Evolutionary conservation across 2,329 filamentous ascomycete species (phyloP).

Genomic region (Hirsutella rhossiliensis): DNA sequence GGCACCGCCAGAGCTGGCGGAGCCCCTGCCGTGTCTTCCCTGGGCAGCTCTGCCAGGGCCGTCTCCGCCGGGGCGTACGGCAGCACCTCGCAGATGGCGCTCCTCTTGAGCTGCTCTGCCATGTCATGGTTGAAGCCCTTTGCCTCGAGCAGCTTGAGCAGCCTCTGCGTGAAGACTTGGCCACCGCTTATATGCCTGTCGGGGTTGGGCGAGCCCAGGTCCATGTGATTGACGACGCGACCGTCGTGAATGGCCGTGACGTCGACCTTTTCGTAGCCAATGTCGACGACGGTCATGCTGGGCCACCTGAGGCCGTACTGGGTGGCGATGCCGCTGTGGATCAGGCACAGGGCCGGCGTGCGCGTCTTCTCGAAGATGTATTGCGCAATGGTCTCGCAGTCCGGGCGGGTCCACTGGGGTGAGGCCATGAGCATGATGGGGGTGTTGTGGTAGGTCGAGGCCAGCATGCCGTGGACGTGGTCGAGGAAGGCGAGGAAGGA

Average conservation of each 20-base stretch:
- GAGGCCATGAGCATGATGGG: conserved; percentile 85
- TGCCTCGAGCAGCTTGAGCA: conserved; percentile 52
- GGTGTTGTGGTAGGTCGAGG: conserved; percentile 90
- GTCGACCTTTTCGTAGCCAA: conserved; percentile 86
- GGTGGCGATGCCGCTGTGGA: conserved; percentile 79
- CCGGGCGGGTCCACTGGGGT: conserved; percentile 79
- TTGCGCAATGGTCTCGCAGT: conserved; percentile 77
- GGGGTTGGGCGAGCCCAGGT: conserved; percentile 43
- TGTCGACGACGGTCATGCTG: conserved; percentile 77
- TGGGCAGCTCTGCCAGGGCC: conserved; percentile 36
- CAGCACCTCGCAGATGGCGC: conserved; percentile 53
- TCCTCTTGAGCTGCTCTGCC: conserved; percentile 60
- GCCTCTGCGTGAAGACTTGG: conserved; percentile 68
- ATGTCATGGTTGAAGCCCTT: conserved; percentile 52
- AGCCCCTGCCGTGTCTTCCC: conserved; percentile 18
- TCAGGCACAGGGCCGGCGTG: conserved; percentile 79
- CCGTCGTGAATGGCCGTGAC: conserved; percentile 84
- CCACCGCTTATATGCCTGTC: conserved; percentile 56
- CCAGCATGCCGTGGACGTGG: conserved; percentile 81
- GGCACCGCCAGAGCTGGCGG: conserved; percentile 5
- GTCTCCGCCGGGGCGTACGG: conserved; percentile 36
- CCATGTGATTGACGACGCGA: conserved; percentile 55
- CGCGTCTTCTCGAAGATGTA: conserved; percentile 98
- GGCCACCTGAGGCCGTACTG: conserved; percentile 69
- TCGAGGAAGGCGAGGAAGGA: conserved; percentile 90